Base-by-base conservation (phyloP, 441 rosid genomes). In the Isatis lusitanica region DNA sequence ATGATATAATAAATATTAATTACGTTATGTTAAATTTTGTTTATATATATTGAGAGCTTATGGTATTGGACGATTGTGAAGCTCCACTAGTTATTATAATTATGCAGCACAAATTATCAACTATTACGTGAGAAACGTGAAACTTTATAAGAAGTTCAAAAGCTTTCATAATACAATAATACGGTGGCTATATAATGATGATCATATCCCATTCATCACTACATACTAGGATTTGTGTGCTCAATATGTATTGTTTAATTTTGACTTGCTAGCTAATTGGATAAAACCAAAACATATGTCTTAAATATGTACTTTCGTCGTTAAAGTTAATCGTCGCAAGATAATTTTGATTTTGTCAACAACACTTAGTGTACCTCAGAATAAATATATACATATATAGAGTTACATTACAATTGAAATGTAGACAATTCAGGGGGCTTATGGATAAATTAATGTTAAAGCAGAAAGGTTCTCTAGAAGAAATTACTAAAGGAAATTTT, bases 61-160 rank as follows among this genome's bases (percentile, higher is more conserved):
- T 66, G 55, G 62, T 51, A 43, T 77, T 63, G 66, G 75, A 60
- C 52, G 42, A 63, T 61, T 70, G 51, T 78, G 70, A 66, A 46
- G 64, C 21, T 38, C 75, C 80, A 59, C 73, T 68, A 79, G 61
- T 51, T 40, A 33, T 33, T 57, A 43, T 63, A 47, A 10, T n/a
- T 10, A 70, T 70, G 16, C 53, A 46, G 35, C 50, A 35, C 33
- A 55, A 42, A 61, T 35, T 12, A 43, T 59, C 71, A 46, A 40
- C 66, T 28, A 47, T 47, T 46, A 47, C 71, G 26, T 65, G 71
- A 65, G 71, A 65, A 65, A 65, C 60, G 63, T 80, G 73, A 72
- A 55, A 64, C 69, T 61, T 55, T 66, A 56, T 66, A 51, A 68
- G 69, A 43, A 58, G 46, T 70, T 68, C 61, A 66, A 62, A 70